A percentile compares a stretch with the other conserved stretches of the same genome.
These are phyloP conservation scores for Agaricales sp. DNA, from an alignment of 1,284 basidiomycete species.

Conservation along the genomic window DNA sequence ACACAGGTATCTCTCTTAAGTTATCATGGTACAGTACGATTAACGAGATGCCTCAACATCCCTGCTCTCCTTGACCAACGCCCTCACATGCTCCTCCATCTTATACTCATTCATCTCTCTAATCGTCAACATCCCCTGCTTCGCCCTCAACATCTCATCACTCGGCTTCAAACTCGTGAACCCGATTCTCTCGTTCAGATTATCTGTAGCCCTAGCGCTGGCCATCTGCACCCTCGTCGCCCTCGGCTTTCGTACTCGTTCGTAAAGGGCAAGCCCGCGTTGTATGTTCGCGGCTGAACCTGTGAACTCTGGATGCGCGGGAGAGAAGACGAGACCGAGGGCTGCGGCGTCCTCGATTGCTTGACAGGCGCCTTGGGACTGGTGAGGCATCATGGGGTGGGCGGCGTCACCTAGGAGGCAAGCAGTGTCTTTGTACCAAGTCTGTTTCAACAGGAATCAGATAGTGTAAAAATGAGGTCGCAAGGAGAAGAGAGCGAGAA, in stretches of 20 bases:
- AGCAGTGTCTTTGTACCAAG: conserved; percentile 19
- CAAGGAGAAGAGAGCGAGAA: not conserved
- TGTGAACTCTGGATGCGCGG: not conserved
- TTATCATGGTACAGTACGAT: too few species aligned
- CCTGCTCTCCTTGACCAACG: not conserved
- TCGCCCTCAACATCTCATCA: conserved; percentile 9
- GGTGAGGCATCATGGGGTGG: conserved; percentile 25
- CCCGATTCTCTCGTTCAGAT: conserved; percentile 23
- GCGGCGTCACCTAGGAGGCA: conserved; percentile 23
- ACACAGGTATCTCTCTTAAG: too few species aligned
- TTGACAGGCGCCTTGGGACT: conserved; percentile 24
- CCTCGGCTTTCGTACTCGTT: conserved; percentile 21
- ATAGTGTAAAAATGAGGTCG: not conserved
- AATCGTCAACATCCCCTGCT: conserved; percentile 1
- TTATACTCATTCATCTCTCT: conserved; percentile 22
- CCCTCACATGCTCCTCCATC: conserved; percentile 19
- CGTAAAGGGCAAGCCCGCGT: conserved; percentile 18
- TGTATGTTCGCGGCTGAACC: not conserved
- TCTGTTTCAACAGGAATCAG: conserved; percentile 9
- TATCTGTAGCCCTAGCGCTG: conserved; percentile 20
- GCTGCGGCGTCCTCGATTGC: conserved; percentile 26
- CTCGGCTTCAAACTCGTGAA: conserved; percentile 20
- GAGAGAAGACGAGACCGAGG: conserved; percentile 23
- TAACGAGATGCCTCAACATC: too few species aligned
- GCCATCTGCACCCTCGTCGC: conserved; percentile 22